phyloP scores from a whole-genome alignment of 2,329 filamentous ascomycete genomes.

The Colletotrichum neosansevieriae region DNA sequence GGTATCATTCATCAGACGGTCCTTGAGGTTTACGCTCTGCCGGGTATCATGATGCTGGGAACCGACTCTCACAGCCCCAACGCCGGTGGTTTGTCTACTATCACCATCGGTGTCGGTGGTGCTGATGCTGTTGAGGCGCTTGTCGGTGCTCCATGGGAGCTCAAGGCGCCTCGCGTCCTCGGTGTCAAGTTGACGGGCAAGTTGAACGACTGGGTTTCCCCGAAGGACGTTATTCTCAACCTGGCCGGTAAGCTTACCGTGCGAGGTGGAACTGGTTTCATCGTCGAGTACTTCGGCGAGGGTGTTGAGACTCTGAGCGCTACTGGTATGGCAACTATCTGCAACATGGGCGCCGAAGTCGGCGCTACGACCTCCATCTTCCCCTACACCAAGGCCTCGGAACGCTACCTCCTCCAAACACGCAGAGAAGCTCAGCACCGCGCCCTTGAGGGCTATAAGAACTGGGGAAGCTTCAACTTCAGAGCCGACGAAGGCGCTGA shows the following conservation, averaged over 20 bases:
- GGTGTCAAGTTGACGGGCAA: slow-evolving; percentile 87
- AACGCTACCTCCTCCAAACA: slow-evolving; percentile 88
- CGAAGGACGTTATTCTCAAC: slow-evolving; percentile 94
- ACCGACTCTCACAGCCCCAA: slow-evolving; percentile 98
- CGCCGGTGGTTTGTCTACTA: slow-evolving; percentile 91
- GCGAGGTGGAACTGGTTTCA: slow-evolving; percentile 90
- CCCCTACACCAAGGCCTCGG: slow-evolving; percentile 87
- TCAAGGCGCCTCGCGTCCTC: slow-evolving; percentile 92
- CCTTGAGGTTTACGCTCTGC: slow-evolving; percentile 96
- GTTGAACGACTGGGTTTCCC: slow-evolving; percentile 90
- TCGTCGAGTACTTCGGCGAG: slow-evolving; percentile 94
- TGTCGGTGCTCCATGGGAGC: slow-evolving; percentile 96
- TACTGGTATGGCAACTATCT: slow-evolving; percentile 93
- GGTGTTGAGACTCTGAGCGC: slow-evolving; percentile 90
- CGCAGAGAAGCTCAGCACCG: slow-evolving; percentile 66
- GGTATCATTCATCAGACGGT: slow-evolving; percentile 99
- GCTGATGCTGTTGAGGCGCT: slow-evolving; percentile 97
- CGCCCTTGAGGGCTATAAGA: slow-evolving; percentile 38
- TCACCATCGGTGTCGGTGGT: slow-evolving; percentile 96
- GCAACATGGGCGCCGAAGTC: slow-evolving; percentile 91
- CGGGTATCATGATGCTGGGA: slow-evolving; percentile 97
- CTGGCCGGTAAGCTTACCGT: slow-evolving; percentile 93
- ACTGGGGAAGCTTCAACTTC: slow-evolving; percentile 56
- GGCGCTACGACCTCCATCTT: slow-evolving; percentile 97
- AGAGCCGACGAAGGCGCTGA: slow-evolving; percentile 83